Base-by-base conservation (phyloP, 2,329 filamentous ascomycete species). In the Aspergillus sp. region DNA sequence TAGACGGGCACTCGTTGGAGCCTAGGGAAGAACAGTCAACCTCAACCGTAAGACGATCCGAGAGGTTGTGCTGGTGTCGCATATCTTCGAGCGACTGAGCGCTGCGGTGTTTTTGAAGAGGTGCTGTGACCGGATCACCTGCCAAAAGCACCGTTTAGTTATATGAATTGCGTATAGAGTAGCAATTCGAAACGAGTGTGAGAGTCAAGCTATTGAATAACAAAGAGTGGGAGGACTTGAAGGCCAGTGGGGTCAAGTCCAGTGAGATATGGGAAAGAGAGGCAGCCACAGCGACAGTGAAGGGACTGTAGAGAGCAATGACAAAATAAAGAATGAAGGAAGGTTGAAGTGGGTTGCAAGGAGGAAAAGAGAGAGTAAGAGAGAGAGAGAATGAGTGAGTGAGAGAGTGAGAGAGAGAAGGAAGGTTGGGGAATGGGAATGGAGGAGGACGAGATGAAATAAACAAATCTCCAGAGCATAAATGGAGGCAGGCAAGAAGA, bases 1-100 rank as follows among this genome's bases (percentile, higher is more conserved):
- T 75, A 17, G 72, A 75, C 5, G 73, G 73, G 57, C 73, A 76
- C 53, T 74, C 73, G 64, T 68, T 75, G 20, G 73, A 70, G 51
- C 73, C 71, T 61, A 75, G 57, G 36, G 72, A 73, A 34, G 67
- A 70, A 59, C 72, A 74, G 45, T 75, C 73, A 53, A 76, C 65
- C 58, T 75, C 72, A 48, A 76, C 68, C 41, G 71, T 72, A 18
- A 76, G 65, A 54, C 71, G 67, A 63, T 74, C 72, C 26, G 71
- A 68, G 55, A 74, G 71, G 44, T 69, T 72, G 58, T 67, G 65
- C 59, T 75, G 72, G 41, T 71, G 58, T 70, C 71, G 71, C 72
- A 76, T 75, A 2, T 75, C 71, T 66, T 72, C 71, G 50, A 60
- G 58, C 26, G 68, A 67, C 60, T 68, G 67, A 22, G 65, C 57